These are phyloP conservation scores for Pinguiococcus pyrenoidosus DNA, from an alignment of 108 stramenopile species.

Conservation along the genomic window DNA sequence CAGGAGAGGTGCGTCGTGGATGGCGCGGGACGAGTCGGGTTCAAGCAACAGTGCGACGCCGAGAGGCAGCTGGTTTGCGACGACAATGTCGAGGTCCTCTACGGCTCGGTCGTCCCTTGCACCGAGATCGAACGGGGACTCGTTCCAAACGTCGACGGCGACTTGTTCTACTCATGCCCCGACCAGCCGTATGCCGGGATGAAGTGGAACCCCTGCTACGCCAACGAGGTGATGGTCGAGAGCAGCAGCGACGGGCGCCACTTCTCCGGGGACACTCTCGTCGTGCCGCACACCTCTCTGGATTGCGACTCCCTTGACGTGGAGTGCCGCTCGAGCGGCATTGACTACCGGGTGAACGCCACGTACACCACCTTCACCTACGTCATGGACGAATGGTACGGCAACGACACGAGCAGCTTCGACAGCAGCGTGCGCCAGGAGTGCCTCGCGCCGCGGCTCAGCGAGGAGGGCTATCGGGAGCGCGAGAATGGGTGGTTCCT, in stretches of 20 bases:
- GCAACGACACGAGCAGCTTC: slow-evolving; percentile 10
- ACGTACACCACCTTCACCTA: slow-evolving; percentile 34
- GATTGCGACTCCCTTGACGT: background rate
- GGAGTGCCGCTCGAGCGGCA: slow-evolving; percentile 20
- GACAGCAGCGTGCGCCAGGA: slow-evolving; percentile 22
- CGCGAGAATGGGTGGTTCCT: slow-evolving; percentile 52
- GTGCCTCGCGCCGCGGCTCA: slow-evolving; percentile 16
- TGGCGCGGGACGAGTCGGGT: too few relatives aligned
- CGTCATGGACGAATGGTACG: slow-evolving; percentile 14
- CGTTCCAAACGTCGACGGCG: too few relatives aligned
- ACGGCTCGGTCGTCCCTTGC: slow-evolving; percentile 31
- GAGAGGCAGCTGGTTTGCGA: background rate
- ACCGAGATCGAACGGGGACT: slow-evolving; percentile 22
- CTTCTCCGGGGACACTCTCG: slow-evolving; percentile 46
- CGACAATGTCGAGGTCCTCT: slow-evolving; percentile 17
- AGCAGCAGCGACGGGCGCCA: slow-evolving; percentile 50
- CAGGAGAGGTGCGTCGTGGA: too few relatives aligned
- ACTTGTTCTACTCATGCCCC: too few relatives aligned
- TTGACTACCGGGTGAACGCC: slow-evolving; percentile 20
- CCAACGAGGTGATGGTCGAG: slow-evolving; percentile 43
- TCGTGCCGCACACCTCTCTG: slow-evolving; percentile 16
- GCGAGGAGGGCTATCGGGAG: slow-evolving; percentile 44
- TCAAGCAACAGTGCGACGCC: too few relatives aligned
- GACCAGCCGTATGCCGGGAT: slow-evolving; percentile 13
- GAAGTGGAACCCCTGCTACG: slow-evolving; percentile 54